phyloP scores from a whole-genome alignment of 768 basidiomycete genomes.

The Lactarius trivialis region DNA sequence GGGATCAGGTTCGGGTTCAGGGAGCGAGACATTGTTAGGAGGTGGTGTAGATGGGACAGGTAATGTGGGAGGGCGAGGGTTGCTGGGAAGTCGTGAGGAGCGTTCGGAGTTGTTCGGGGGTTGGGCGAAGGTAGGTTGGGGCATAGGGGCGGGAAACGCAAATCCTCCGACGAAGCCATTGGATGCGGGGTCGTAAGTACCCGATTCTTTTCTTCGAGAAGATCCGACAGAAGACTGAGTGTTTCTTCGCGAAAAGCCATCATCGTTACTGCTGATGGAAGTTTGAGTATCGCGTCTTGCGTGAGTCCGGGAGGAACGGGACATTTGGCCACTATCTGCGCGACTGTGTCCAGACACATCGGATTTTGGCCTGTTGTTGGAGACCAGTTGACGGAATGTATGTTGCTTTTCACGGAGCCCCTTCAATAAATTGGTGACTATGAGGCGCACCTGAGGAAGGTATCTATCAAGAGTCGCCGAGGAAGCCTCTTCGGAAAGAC shows the following conservation, averaged over 20 bases:
- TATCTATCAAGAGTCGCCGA: constrained; percentile 80
- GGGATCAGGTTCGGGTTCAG: constrained; percentile 20
- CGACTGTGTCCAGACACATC: constrained; percentile 42
- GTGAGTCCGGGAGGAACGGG: constrained; percentile 46
- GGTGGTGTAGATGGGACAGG: constrained; percentile 12
- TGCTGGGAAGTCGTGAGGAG: constrained; percentile 8
- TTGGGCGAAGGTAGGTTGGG: constrained; percentile 17
- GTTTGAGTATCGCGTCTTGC: constrained; percentile 32
- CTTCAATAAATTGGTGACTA: constrained; percentile 89
- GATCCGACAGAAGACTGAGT: constrained; percentile 4
- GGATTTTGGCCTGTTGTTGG: constrained; percentile 51
- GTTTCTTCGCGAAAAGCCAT: constrained; percentile 25
- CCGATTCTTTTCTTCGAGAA: constrained; percentile 26
- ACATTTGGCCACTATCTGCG: constrained; percentile 35
- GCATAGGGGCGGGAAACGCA: constrained; percentile 24
- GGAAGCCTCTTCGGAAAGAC: constrained; percentile 85
- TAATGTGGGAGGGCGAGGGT: neutral
- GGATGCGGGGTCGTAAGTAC: constrained; percentile 13
- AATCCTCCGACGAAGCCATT: constrained; percentile 50
- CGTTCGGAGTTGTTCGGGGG: constrained; percentile 2
- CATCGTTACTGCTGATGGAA: constrained; percentile 31
- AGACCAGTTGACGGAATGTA: constrained; percentile 69
- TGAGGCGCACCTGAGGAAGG: constrained; percentile 83
- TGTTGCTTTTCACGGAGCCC: constrained; percentile 92
- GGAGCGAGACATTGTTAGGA: constrained; percentile 13